Evolutionary conservation across 495 filamentous ascomycete genomes (phyloP).

Genomic region (Choiromyces venosus): DNA sequence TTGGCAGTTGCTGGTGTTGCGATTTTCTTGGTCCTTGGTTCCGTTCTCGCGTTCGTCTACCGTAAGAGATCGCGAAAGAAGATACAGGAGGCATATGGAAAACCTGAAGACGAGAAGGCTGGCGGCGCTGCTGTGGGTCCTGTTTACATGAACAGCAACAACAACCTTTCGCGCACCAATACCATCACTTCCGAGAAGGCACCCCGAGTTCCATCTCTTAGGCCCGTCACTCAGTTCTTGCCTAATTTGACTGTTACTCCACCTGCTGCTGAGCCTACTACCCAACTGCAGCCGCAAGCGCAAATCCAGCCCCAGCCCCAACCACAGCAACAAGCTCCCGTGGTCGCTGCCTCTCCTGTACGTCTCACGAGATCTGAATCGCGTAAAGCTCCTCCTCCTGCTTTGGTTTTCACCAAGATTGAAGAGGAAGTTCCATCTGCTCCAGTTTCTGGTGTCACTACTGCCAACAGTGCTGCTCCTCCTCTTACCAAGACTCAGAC

Average conservation of each 20-base stretch:
- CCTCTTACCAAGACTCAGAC: slow-evolving; percentile 36
- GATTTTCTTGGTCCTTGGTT: slow-evolving; percentile 57
- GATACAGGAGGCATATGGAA: slow-evolving; percentile 48
- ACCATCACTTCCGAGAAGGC: slow-evolving; percentile 48
- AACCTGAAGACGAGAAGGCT: slow-evolving; percentile 56
- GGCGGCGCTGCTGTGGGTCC: slow-evolving; percentile 20
- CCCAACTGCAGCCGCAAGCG: slow-evolving; percentile 45
- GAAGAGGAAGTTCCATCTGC: not conserved
- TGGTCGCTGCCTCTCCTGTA: not conserved
- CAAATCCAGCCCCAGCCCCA: slow-evolving; percentile 43
- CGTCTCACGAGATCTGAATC: slow-evolving; percentile 21
- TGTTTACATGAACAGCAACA: slow-evolving; percentile 41
- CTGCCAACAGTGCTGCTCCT: slow-evolving; percentile 20
- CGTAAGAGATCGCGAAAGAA: slow-evolving; percentile 60
- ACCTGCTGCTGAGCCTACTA: slow-evolving; percentile 49
- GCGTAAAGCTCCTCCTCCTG: slow-evolving; percentile 40
- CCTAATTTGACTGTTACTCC: slow-evolving; percentile 53
- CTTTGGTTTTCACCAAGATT: slow-evolving; percentile 19
- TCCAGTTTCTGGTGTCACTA: not conserved
- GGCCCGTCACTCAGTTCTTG: slow-evolving; percentile 81
- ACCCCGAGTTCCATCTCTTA: slow-evolving; percentile 68
- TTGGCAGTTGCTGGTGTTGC: slow-evolving; percentile 72
- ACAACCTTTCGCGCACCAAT: slow-evolving; percentile 44
- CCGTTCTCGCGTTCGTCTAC: slow-evolving; percentile 59
- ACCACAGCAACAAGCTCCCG: not conserved